Evolutionary conservation across 1,284 basidiomycete genomes (phyloP).

Genomic region (Bjerkandera adusta): DNA sequence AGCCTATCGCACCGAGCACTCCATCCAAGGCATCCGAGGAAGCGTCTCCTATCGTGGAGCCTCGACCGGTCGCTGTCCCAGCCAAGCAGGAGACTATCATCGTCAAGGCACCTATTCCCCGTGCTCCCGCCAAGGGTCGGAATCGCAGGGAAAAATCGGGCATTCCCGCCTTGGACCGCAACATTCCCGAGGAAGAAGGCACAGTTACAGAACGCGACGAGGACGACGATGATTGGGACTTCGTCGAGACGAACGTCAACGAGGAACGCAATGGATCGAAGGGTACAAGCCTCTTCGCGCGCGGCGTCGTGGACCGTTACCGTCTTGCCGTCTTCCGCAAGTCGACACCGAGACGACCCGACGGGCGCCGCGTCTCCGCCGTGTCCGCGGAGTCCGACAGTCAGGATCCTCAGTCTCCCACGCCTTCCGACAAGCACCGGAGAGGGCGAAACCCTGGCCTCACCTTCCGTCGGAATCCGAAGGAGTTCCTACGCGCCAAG

Average conservation of each 20-base stretch:
- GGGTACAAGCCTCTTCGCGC: constrained; percentile 76
- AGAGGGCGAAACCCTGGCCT: constrained; percentile 64
- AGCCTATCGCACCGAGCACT: neutral
- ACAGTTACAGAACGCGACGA: constrained; percentile 56
- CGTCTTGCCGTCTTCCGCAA: constrained; percentile 81
- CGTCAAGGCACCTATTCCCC: constrained; percentile 29
- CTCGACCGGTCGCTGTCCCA: neutral
- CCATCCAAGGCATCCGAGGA: neutral
- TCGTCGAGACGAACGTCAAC: constrained; percentile 70
- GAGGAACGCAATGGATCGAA: constrained; percentile 78
- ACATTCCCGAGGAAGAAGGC: constrained; percentile 61
- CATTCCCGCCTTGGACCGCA: constrained; percentile 69
- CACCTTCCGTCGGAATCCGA: constrained; percentile 68
- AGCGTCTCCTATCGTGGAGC: neutral
- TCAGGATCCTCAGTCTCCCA: constrained; percentile 37
- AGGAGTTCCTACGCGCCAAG: constrained; percentile 68
- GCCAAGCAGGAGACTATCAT: constrained; percentile 17
- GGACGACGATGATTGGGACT: constrained; percentile 85
- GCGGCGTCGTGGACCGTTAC: constrained; percentile 82
- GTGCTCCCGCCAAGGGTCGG: constrained; percentile 28
- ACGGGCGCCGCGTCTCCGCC: constrained; percentile 48
- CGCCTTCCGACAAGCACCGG: constrained; percentile 54
- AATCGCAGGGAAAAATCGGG: constrained; percentile 73
- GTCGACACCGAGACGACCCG: constrained; percentile 54
- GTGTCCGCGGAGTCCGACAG: constrained; percentile 54